Conservation (phyloP, 1,284 basidiomycete genomes). For the Apiotrichum gamsii region DNA sequence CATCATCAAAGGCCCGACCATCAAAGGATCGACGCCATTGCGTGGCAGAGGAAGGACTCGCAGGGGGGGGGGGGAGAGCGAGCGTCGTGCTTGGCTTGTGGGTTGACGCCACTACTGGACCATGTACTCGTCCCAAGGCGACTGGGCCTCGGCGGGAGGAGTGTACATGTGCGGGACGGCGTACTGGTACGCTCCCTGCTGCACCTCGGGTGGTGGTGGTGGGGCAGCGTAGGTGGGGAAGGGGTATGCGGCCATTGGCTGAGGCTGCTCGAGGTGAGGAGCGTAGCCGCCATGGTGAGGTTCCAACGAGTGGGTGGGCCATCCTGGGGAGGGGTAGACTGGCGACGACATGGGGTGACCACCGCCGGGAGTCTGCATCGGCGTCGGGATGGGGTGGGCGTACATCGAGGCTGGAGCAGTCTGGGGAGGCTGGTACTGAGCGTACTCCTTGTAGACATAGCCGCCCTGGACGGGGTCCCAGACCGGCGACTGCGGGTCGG, state of each 20-base stretch:
- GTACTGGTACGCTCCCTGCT: not conserved
- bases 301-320: not conserved
- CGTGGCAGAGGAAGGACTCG: not conserved
- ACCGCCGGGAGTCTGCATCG: not conserved
- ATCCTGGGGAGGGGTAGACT: too few species aligned
- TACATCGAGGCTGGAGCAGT: not conserved
- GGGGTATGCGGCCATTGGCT: not conserved
- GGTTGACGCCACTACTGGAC: not conserved
- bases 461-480: not conserved
- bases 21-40: too few species aligned
- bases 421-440: not conserved
- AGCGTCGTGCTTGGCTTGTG: not conserved
- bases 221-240: not conserved
- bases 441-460: constrained; percentile 1
- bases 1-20: too few species aligned
- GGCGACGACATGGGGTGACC: not conserved
- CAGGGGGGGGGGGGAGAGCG: not conserved
- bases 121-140: constrained; percentile 10
- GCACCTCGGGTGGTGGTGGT: not conserved
- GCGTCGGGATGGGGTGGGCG: not conserved
- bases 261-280: not conserved
- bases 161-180: constrained; percentile 1
- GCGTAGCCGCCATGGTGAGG: not conserved
- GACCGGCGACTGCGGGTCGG: not conserved
- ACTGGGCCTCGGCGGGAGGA: not conserved